Conservation (phyloP, 208 protist genomes). For the Spironucleus salmonicida region DNA sequence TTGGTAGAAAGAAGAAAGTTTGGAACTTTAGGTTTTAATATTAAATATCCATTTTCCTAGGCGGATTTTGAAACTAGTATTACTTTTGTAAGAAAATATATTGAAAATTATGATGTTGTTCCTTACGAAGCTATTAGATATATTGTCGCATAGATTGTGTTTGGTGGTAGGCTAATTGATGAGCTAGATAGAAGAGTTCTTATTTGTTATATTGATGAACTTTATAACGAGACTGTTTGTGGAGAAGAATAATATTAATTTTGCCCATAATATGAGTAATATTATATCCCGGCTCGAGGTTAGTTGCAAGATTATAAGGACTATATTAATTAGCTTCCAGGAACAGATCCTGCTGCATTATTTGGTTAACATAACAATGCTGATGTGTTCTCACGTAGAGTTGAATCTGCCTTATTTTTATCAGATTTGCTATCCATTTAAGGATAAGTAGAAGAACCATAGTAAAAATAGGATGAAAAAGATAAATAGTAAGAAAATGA, state of each 20-base stretch:
- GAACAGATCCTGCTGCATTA: constrained; percentile 74
- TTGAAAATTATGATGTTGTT: constrained; percentile 73
- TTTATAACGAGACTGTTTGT: constrained; percentile 64
- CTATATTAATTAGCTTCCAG: constrained; percentile 69
- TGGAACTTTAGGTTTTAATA: constrained; percentile 86
- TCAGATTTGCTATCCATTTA: constrained; percentile 70
- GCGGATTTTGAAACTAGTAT: constrained; percentile 74
- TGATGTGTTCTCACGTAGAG: constrained; percentile 80
- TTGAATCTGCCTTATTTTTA: constrained; percentile 67
- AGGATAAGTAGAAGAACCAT: constrained; percentile 15
- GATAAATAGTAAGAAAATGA: background rate
- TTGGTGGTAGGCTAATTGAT: constrained; percentile 91
- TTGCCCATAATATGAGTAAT: constrained; percentile 52
- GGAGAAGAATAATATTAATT: constrained; percentile 62
- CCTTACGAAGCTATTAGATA: constrained; percentile 86
- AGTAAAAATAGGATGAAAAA: background rate
- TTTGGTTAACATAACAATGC: constrained; percentile 94
- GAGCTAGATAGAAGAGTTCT: constrained; percentile 83
- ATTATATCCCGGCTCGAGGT: constrained; percentile 57
- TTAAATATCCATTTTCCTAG: constrained; percentile 90
- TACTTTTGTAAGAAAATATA: constrained; percentile 69
- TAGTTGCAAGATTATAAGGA: constrained; percentile 66
- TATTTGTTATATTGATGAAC: constrained; percentile 82
- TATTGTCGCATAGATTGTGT: constrained; percentile 85
- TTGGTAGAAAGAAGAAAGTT: constrained; percentile 92